Conservation (phyloP, 169 alveolate genomes). For the Eimeria brunetti region DNA sequence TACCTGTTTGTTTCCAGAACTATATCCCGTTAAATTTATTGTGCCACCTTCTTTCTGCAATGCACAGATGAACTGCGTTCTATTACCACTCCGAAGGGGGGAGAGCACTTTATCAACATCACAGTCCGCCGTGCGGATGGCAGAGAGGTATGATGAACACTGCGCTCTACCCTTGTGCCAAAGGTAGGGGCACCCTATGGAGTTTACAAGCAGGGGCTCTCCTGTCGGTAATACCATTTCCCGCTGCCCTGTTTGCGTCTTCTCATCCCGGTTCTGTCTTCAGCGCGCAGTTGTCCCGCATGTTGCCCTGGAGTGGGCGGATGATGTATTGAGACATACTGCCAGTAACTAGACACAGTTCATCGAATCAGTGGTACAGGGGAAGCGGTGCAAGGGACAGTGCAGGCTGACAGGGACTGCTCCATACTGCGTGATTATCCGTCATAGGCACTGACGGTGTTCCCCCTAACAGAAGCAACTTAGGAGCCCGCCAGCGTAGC, state of each 20-base stretch:
- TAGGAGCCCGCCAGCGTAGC: not conserved
- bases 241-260: not conserved
- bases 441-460: not conserved
- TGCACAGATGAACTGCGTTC: not conserved
- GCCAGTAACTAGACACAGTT: not conserved
- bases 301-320: slow-evolving; percentile 1
- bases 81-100: not conserved
- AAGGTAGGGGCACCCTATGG: not conserved
- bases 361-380: not conserved
- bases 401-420: not conserved
- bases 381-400: not conserved
- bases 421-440: not conserved
- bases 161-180: not conserved
- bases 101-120: not conserved
- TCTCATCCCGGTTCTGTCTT: not conserved
- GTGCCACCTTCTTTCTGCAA: not conserved
- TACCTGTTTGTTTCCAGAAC: not conserved
- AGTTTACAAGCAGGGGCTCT: not conserved
- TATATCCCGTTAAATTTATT: not conserved
- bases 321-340: not conserved
- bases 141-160: not conserved
- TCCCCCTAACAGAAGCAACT: not conserved
- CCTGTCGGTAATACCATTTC: not conserved
- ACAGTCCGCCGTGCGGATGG: not conserved
- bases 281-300: not conserved